Conservation (phyloP, 768 basidiomycete genomes). For the Pleurotus platypus region DNA sequence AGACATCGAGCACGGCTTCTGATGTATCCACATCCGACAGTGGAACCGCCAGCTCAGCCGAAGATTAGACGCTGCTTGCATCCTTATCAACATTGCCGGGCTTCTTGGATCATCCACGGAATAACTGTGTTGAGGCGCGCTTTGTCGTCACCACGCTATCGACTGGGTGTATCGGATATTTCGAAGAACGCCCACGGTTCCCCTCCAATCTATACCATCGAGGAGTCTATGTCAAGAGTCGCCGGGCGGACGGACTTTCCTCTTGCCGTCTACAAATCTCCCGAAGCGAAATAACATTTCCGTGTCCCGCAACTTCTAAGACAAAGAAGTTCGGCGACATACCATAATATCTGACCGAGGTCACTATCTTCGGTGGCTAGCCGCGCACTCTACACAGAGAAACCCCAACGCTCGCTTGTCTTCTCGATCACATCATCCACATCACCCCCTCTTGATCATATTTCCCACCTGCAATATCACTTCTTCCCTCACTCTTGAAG, state of each 20-base stretch:
- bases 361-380: too few relatives aligned
- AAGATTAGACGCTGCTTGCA: neutral
- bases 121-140: neutral
- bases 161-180: neutral
- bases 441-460: neutral
- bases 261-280: too few relatives aligned
- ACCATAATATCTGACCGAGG: too few relatives aligned
- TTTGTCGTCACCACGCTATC: neutral
- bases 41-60: conserved; percentile 1
- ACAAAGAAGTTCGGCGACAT: too few relatives aligned
- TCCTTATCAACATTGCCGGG: neutral
- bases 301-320: too few relatives aligned
- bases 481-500: neutral
- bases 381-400: too few relatives aligned
- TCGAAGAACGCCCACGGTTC: neutral
- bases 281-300: too few relatives aligned
- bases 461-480: neutral
- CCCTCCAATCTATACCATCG: too few relatives aligned
- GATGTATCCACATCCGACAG: conserved; percentile 6
- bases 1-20: conserved; percentile 7
- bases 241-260: too few relatives aligned
- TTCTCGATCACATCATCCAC: too few relatives aligned
- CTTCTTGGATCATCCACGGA: conserved; percentile 2
- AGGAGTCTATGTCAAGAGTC: too few relatives aligned
- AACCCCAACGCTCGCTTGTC: too few relatives aligned